Conservation (phyloP, 495 filamentous ascomycete species). For the Penicillium herquei region DNA sequence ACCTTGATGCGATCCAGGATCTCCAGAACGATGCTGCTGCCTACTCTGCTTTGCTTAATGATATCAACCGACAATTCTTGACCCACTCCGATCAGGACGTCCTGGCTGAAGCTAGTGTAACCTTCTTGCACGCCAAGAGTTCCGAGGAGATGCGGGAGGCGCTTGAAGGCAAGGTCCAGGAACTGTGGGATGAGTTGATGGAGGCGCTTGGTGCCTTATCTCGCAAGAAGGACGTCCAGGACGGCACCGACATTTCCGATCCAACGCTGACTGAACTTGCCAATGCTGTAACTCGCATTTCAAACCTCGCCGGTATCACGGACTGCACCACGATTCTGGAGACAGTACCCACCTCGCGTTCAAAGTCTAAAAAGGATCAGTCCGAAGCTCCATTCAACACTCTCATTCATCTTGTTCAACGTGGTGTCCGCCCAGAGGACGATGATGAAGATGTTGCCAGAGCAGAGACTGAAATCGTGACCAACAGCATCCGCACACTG, state of each 20-base stretch:
- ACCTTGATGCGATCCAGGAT: slow-evolving; percentile 85
- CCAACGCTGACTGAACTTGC: slow-evolving; percentile 65
- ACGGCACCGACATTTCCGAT: slow-evolving; percentile 58
- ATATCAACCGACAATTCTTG: slow-evolving; percentile 91
- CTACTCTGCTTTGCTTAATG: slow-evolving; percentile 79
- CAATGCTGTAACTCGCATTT: slow-evolving; percentile 78
- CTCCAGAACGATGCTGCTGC: slow-evolving; percentile 80
- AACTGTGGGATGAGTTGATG: slow-evolving; percentile 81
- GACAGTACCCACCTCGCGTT: slow-evolving; percentile 39
- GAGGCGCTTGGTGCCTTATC: slow-evolving; percentile 66
- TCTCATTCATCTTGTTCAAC: slow-evolving; percentile 63
- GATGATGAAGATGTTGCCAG: slow-evolving; percentile 62
- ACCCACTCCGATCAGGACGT: slow-evolving; percentile 84
- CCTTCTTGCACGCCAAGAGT: slow-evolving; percentile 78
- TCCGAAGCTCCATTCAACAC: slow-evolving; percentile 59
- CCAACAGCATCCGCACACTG: slow-evolving; percentile 66
- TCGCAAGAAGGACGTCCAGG: slow-evolving; percentile 62
- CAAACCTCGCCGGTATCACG: slow-evolving; percentile 76
- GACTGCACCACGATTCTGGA: slow-evolving; percentile 76
- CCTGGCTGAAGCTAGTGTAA: slow-evolving; percentile 76
- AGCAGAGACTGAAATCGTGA: slow-evolving; percentile 72
- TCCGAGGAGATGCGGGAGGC: slow-evolving; percentile 86
- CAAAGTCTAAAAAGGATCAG: slow-evolving; percentile 48
- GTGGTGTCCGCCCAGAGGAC: slow-evolving; percentile 58
- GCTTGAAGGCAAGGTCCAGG: slow-evolving; percentile 72